phyloP scores from a whole-genome alignment of 2,329 filamentous ascomycete genomes.

The Davidsoniella neocaledoniae region DNA sequence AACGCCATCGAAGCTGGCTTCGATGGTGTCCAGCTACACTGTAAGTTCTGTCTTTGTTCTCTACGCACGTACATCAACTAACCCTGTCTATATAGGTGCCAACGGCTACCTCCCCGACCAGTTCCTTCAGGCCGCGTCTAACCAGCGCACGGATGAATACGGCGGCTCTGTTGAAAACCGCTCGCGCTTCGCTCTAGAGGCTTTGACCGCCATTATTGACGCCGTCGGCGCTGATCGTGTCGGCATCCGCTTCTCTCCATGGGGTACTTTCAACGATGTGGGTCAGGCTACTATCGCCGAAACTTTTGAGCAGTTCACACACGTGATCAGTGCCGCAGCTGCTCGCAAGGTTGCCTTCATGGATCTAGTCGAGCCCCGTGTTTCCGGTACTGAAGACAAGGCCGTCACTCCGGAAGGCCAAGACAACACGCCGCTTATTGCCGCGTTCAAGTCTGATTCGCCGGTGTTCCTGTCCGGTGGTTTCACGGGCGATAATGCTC shows the following conservation, averaged over 20 bases:
- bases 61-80: background rate
- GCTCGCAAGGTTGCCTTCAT: slow-evolving; percentile 37
- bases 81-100: slow-evolving; percentile 19
- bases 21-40: slow-evolving; percentile 47
- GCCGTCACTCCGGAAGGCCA: slow-evolving; percentile 18
- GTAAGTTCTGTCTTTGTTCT: background rate
- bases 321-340: slow-evolving; percentile 35
- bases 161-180: slow-evolving; percentile 38
- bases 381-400: slow-evolving; percentile 23
- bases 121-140: slow-evolving; percentile 37
- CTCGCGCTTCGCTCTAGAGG: slow-evolving; percentile 32
- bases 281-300: slow-evolving; percentile 29
- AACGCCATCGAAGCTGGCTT: slow-evolving; percentile 46
- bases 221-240: slow-evolving; percentile 32
- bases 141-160: slow-evolving; percentile 35
- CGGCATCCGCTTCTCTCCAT: slow-evolving; percentile 41
- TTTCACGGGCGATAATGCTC: slow-evolving; percentile 17
- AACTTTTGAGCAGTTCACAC: slow-evolving; percentile 39
- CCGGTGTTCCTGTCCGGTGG: slow-evolving; percentile 21
- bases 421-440: slow-evolving; percentile 13
- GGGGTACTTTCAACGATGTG: slow-evolving; percentile 40
- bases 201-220: slow-evolving; percentile 25
- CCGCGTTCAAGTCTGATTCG: slow-evolving; percentile 12
- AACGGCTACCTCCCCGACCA: slow-evolving; percentile 50
- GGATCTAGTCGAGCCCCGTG: slow-evolving; percentile 40